A percentile compares a stretch with the other conserved stretches of the same genome.
Evolutionary conservation across 192 early-diverging fungal species (phyloP).

Genomic region (Lobosporangium transversale): DNA sequence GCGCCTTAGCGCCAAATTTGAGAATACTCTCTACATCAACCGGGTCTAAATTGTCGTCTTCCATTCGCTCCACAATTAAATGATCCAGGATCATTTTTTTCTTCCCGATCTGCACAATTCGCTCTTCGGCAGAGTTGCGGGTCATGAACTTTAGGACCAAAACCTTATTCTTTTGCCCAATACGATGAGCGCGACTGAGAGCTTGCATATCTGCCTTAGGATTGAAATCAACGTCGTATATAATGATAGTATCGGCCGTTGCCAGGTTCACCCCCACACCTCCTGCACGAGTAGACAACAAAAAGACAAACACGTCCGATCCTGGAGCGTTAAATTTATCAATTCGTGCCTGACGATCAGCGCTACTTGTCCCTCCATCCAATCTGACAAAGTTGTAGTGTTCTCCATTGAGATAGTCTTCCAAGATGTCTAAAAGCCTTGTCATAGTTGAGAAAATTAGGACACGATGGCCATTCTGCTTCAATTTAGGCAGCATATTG

Average conservation of each 20-base stretch:
- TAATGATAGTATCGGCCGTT: slow-evolving; percentile 79
- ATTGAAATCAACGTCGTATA: slow-evolving; percentile 81
- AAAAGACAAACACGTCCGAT: slow-evolving; percentile 70
- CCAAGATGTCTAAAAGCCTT: slow-evolving; percentile 83
- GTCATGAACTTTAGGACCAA: slow-evolving; percentile 74
- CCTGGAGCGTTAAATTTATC: slow-evolving; percentile 71
- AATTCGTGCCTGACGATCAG: slow-evolving; percentile 64
- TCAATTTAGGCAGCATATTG: slow-evolving; percentile 73
- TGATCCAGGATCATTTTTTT: slow-evolving; percentile 81
- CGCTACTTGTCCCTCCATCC: slow-evolving; percentile 68
- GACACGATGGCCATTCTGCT: slow-evolving; percentile 68
- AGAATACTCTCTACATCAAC: slow-evolving; percentile 72
- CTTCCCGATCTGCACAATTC: slow-evolving; percentile 79
- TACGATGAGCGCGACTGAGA: slow-evolving; percentile 76
- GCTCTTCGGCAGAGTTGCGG: slow-evolving; percentile 70
- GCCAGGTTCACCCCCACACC: slow-evolving; percentile 80
- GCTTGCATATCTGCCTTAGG: slow-evolving; percentile 80
- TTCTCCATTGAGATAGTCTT: slow-evolving; percentile 70
- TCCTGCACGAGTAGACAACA: slow-evolving; percentile 80
- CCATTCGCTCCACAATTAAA: slow-evolving; percentile 79
- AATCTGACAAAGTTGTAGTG: slow-evolving; percentile 68
- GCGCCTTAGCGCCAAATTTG: slow-evolving; percentile 71
- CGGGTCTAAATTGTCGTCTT: slow-evolving; percentile 61
- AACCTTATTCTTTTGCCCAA: slow-evolving; percentile 75
- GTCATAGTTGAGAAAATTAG: slow-evolving; percentile 91